These are phyloP conservation scores for Fusarium foetens DNA, from an alignment of 2,329 filamentous ascomycete species.

Conservation along the genomic window DNA sequence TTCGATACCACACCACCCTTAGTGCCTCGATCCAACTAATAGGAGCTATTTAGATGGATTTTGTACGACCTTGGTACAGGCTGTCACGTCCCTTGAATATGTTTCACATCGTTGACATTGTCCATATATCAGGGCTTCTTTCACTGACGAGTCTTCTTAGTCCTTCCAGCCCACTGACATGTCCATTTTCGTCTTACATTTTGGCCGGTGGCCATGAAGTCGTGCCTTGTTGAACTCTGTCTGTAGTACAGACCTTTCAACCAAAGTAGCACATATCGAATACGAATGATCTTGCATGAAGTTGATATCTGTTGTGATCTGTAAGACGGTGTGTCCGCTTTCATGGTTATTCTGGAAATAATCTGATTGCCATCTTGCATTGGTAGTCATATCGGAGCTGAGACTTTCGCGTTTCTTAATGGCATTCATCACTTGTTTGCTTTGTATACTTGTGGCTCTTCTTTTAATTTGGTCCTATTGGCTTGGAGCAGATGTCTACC, in stretches of 20 bases:
- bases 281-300: conserved; percentile 13
- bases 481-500: too few relatives aligned
- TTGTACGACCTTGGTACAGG: not conserved
- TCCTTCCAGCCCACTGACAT: not conserved
- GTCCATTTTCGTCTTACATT: not conserved
- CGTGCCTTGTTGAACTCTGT: not conserved
- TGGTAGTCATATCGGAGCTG: not conserved
- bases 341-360: conserved; percentile 2
- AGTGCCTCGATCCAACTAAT: not conserved
- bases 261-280: not conserved
- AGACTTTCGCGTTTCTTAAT: not conserved
- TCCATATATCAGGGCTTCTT: not conserved
- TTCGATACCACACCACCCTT: not conserved
- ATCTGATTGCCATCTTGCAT: not conserved
- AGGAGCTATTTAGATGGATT: not conserved
- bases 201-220: not conserved
- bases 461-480: not conserved
- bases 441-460: not conserved
- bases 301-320: not conserved
- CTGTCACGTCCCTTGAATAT: not conserved
- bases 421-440: not conserved
- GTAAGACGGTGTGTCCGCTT: not conserved
- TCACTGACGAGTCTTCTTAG: not conserved
- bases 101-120: conserved; percentile 7
- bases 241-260: not conserved